A percentile compares a stretch with the other conserved stretches of the same genome.
phyloP scores from a whole-genome alignment of 768 basidiomycete genomes.

The Mycena maculata region DNA sequence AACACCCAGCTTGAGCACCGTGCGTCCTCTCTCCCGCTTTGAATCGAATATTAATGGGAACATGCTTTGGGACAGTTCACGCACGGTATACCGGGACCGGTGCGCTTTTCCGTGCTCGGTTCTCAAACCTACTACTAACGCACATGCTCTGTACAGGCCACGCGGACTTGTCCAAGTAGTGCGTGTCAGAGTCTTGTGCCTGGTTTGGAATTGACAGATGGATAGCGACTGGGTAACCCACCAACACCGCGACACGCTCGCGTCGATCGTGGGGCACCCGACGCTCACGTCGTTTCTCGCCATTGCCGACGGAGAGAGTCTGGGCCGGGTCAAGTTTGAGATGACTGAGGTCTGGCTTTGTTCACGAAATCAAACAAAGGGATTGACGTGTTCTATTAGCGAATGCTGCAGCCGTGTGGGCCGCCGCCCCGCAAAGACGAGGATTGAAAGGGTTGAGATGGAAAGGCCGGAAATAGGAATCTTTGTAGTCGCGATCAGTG shows the following conservation, averaged over 20 bases:
- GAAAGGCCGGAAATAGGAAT: no score
- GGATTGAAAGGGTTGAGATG: slow-evolving; percentile 52
- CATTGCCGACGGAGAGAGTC: slow-evolving; percentile 94
- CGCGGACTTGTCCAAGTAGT: slow-evolving; percentile 97
- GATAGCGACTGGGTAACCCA: slow-evolving; percentile 96
- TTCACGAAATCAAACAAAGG: background rate
- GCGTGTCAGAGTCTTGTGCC: slow-evolving; percentile 45
- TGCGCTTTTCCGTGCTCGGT: slow-evolving; percentile 58
- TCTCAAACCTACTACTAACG: slow-evolving; percentile 18
- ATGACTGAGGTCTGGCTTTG: slow-evolving; percentile 84
- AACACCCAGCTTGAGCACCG: slow-evolving; percentile 96
- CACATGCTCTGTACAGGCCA: slow-evolving; percentile 69
- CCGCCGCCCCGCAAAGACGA: slow-evolving; percentile 93
- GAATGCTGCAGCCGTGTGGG: slow-evolving; percentile 95
- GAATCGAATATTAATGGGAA: slow-evolving; percentile 28
- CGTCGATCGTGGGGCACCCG: slow-evolving; percentile 93
- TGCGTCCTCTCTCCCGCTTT: slow-evolving; percentile 55
- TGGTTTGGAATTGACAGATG: background rate
- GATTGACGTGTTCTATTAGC: slow-evolving; percentile 58
- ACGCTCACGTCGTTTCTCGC: slow-evolving; percentile 87
- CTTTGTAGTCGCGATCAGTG: background rate
- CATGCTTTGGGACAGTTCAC: slow-evolving; percentile 80
- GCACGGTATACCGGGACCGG: slow-evolving; percentile 97
- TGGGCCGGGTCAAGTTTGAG: slow-evolving; percentile 91
- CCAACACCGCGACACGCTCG: slow-evolving; percentile 95